These are phyloP conservation scores for Brettanomyces naardenensis DNA, from an alignment of 805 yeast species.

Conservation along the genomic window DNA sequence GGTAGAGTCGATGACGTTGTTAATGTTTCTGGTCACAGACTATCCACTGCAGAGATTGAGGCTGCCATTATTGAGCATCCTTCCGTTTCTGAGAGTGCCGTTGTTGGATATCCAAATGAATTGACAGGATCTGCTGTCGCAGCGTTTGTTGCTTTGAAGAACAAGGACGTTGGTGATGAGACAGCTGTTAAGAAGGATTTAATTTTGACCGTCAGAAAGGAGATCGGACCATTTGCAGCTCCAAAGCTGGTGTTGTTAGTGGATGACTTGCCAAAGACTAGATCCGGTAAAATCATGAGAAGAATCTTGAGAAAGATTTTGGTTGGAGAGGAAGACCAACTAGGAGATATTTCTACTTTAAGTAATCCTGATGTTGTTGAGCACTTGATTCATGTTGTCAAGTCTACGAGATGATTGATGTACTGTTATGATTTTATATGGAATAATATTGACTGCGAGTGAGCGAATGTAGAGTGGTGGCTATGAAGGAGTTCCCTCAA, in stretches of 20 bases:
- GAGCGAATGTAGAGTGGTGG: too few relatives aligned
- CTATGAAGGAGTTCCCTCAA: not conserved
- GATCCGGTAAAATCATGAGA: conserved; percentile 86
- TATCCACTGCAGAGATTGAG: conserved; percentile 86
- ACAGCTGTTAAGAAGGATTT: conserved; percentile 53
- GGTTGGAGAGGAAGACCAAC: conserved; percentile 70
- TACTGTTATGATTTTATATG: not conserved
- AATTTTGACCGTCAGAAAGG: conserved; percentile 63
- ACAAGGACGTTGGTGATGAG: conserved; percentile 34
- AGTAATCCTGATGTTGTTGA: conserved; percentile 70
- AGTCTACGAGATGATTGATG: conserved; percentile 25
- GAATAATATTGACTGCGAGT: too few relatives aligned
- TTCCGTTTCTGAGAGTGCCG: conserved; percentile 71
- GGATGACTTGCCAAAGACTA: conserved; percentile 75
- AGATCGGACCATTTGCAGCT: conserved; percentile 83
- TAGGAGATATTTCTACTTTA: conserved; percentile 73
- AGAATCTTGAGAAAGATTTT: conserved; percentile 72
- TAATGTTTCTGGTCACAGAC: conserved; percentile 78
- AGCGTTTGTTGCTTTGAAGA: conserved; percentile 71
- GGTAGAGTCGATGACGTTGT: conserved; percentile 89
- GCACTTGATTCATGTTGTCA: conserved; percentile 51
- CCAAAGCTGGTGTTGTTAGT: conserved; percentile 69
- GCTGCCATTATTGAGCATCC: conserved; percentile 71
- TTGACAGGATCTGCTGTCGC: conserved; percentile 83
- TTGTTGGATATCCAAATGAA: conserved; percentile 76